Evolutionary conservation across 805 yeast species (phyloP).

Genomic region (Metschnikowia lochheadii): DNA sequence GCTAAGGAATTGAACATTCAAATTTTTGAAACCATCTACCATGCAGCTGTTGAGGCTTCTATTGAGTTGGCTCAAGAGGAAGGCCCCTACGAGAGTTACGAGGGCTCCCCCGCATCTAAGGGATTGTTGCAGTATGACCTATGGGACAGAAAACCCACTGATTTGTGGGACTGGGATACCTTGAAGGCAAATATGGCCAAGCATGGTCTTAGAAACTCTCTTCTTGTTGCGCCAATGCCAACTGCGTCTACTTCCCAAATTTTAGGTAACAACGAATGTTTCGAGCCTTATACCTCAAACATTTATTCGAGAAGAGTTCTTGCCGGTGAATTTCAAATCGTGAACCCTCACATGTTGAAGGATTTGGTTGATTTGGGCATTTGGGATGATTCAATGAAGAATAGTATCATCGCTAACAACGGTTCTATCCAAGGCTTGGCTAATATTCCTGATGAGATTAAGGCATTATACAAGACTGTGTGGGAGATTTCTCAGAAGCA

Average conservation of each 20-base stretch:
- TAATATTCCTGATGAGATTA: slow-evolving; percentile 51
- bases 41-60: slow-evolving; percentile 56
- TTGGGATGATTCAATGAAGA: slow-evolving; percentile 57
- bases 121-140: slow-evolving; percentile 55
- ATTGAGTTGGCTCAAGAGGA: slow-evolving; percentile 49
- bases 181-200: slow-evolving; percentile 46
- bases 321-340: slow-evolving; percentile 63
- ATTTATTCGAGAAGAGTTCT: slow-evolving; percentile 60
- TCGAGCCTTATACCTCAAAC: slow-evolving; percentile 61
- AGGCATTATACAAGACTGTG: slow-evolving; percentile 54
- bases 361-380: slow-evolving; percentile 56
- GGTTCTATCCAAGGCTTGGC: slow-evolving; percentile 56
- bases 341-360: slow-evolving; percentile 53
- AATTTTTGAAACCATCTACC: slow-evolving; percentile 59
- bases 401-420: slow-evolving; percentile 50
- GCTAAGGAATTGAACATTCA: slow-evolving; percentile 55
- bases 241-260: slow-evolving; percentile 66
- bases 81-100: slow-evolving; percentile 48
- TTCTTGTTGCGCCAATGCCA: slow-evolving; percentile 63
- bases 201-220: slow-evolving; percentile 54
- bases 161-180: slow-evolving; percentile 56
- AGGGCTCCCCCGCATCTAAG: slow-evolving; percentile 58
- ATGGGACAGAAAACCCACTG: slow-evolving; percentile 58
- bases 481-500: slow-evolving; percentile 61
- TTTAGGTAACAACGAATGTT: slow-evolving; percentile 58